Conservation (phyloP, 169 alveolate genomes). For the Plasmodium gaboni region DNA sequence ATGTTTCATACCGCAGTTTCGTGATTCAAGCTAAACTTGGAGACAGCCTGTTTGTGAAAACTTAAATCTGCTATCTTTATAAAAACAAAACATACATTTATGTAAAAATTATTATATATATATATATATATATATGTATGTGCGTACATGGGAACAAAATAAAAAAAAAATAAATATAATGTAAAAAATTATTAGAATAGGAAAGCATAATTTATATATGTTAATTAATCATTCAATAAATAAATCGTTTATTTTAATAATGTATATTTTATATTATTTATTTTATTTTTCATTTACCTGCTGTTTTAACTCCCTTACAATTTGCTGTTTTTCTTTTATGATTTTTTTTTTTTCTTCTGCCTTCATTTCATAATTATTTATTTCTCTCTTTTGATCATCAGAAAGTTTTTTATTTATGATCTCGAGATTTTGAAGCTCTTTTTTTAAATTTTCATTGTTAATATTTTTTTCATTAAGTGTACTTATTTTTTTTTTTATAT, state of each 20-base stretch:
- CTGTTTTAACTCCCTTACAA: slow-evolving; percentile 37
- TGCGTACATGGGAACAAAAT: not conserved
- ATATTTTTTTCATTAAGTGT: slow-evolving; percentile 12
- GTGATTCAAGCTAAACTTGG: slow-evolving; percentile 24
- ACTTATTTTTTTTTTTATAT: slow-evolving; percentile 38
- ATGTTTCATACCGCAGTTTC: slow-evolving; percentile 21
- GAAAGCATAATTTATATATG: not conserved
- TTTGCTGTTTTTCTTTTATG: slow-evolving; percentile 47
- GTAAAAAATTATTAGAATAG: not conserved
- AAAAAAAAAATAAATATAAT: not conserved
- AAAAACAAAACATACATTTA: not conserved
- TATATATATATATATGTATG: not conserved
- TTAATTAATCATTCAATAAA: too few species aligned
- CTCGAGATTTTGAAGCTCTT: slow-evolving; percentile 41
- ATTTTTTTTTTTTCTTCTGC: slow-evolving; percentile 21
- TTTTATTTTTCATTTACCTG: slow-evolving; percentile 13
- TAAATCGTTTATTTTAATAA: too few species aligned
- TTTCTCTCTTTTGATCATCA: slow-evolving; percentile 27
- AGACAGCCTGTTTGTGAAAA: slow-evolving; percentile 38
- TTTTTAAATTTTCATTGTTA: slow-evolving; percentile 11
- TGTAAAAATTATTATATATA: not conserved
- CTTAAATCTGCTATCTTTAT: slow-evolving; percentile 32
- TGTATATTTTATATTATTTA: not conserved
- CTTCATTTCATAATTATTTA: slow-evolving; percentile 27
- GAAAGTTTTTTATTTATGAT: slow-evolving; percentile 40